Evolutionary conservation across 1,139 yeast genomes (phyloP).

Genomic region (Lizanozyma gosingica): DNA sequence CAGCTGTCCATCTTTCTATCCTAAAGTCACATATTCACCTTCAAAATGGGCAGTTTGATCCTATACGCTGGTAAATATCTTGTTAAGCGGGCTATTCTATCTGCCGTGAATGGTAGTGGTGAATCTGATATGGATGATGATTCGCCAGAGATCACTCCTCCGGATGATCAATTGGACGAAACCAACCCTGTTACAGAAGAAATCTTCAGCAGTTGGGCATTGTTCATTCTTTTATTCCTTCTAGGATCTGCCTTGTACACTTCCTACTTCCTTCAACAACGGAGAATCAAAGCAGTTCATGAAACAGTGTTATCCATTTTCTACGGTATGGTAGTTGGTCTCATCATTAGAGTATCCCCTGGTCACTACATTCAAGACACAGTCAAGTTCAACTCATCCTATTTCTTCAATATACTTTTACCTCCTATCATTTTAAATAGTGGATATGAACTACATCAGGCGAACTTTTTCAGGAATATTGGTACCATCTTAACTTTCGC

Average conservation of each 20-base stretch:
- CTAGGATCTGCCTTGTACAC: slow-evolving; percentile 91
- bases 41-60: slow-evolving; percentile 1
- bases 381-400: slow-evolving; percentile 88
- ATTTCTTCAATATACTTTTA: slow-evolving; percentile 84
- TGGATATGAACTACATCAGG: slow-evolving; percentile 94
- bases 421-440: slow-evolving; percentile 96
- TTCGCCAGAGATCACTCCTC: slow-evolving; percentile 43
- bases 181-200: slow-evolving; percentile 94
- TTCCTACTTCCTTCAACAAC: slow-evolving; percentile 83
- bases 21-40: too few species aligned
- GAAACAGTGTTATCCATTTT: slow-evolving; percentile 94
- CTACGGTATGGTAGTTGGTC: slow-evolving; percentile 94
- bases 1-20: too few species aligned
- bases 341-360: slow-evolving; percentile 80
- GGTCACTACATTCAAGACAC: slow-evolving; percentile 97
- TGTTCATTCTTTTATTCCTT: slow-evolving; percentile 73
- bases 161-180: slow-evolving; percentile 48
- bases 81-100: slow-evolving; percentile 1
- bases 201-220: slow-evolving; percentile 94
- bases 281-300: slow-evolving; percentile 87
- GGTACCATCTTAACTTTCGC: slow-evolving; percentile 93
- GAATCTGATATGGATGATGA: slow-evolving; percentile 25
- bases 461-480: slow-evolving; percentile 85
- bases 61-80: slow-evolving; percentile 1
- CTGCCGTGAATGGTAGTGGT: not conserved